Conservation (phyloP, 164 flowering plant genomes). For the Liriodendron chinense region DNA sequence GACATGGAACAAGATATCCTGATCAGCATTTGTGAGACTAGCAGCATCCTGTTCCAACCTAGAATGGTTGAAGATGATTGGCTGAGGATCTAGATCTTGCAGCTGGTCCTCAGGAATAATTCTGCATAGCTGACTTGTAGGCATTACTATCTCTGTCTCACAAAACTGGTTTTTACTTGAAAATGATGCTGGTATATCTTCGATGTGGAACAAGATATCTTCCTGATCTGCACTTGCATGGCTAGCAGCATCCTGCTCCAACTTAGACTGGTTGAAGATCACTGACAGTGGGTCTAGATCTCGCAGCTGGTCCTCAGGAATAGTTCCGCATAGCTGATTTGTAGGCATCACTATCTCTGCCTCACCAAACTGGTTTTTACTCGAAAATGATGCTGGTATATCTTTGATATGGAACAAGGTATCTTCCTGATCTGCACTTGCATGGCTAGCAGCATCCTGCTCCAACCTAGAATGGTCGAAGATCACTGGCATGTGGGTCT, state of each 20-base stretch:
- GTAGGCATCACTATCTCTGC: slow-evolving; percentile 50
- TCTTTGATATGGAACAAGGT: slow-evolving; percentile 21
- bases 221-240: slow-evolving; percentile 18
- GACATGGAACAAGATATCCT: slow-evolving; percentile 8
- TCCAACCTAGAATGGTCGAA: slow-evolving; percentile 24
- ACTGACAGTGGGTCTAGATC: slow-evolving; percentile 21
- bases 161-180: slow-evolving; percentile 7
- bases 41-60: slow-evolving; percentile 19
- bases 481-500: slow-evolving; percentile 17
- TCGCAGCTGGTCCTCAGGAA: slow-evolving; percentile 23
- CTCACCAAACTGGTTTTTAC: background rate
- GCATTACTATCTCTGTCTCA: slow-evolving; percentile 38
- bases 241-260: slow-evolving; percentile 21
- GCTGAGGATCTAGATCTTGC: slow-evolving; percentile 23
- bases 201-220: slow-evolving; percentile 23
- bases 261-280: slow-evolving; percentile 18
- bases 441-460: slow-evolving; percentile 11
- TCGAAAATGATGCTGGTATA: slow-evolving; percentile 14
- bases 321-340: slow-evolving; percentile 9
- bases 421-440: slow-evolving; percentile 21
- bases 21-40: slow-evolving; percentile 17
- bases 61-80: slow-evolving; percentile 18
- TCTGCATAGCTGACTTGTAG: slow-evolving; percentile 14
- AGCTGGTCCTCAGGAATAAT: slow-evolving; percentile 13
- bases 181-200: slow-evolving; percentile 19